Percentiles rank a stretch among this genome's conserved stretches.
These are phyloP conservation scores for Penicillium canescens DNA, from an alignment of 495 filamentous ascomycete genomes.

Conservation along the genomic window DNA sequence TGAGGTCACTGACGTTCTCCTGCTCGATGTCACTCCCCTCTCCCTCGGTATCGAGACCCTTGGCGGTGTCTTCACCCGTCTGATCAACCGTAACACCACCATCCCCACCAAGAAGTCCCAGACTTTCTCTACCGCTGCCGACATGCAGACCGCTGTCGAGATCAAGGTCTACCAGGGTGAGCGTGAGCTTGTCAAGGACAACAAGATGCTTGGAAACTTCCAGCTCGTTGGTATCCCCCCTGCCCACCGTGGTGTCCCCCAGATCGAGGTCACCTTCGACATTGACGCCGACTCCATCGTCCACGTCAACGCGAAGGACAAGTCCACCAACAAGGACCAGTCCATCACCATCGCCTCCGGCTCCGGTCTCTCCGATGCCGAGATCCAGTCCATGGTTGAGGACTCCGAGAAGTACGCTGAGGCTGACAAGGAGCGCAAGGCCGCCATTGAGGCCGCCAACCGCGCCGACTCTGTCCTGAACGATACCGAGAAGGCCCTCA, in stretches of 20 bases:
- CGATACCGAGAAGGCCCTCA: constrained; percentile 97
- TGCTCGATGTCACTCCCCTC: constrained; percentile 95
- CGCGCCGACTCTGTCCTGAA: constrained; percentile 93
- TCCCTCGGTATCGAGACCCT: constrained; percentile 99
- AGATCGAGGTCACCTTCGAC: constrained; percentile 99
- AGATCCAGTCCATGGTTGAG: constrained; percentile 96
- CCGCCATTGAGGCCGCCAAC: constrained; percentile 92
- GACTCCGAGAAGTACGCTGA: constrained; percentile 97
- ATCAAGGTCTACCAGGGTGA: constrained; percentile 99
- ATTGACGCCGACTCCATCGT: constrained; percentile 99
- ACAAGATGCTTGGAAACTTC: constrained; percentile 99
- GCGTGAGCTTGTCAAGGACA: constrained; percentile 98
- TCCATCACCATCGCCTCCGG: constrained; percentile 98
- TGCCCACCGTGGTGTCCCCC: constrained; percentile 95
- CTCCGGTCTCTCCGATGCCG: constrained; percentile 91
- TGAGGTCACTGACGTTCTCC: constrained; percentile 93
- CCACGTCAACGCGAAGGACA: constrained; percentile 98
- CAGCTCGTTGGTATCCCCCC: constrained; percentile 98
- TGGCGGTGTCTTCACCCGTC: constrained; percentile 96
- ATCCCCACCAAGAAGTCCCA: constrained; percentile 99
- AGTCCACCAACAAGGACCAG: constrained; percentile 99
- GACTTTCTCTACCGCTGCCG: constrained; percentile 96
- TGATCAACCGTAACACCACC: constrained; percentile 99
- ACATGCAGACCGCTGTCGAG: constrained; percentile 99
- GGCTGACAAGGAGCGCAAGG: constrained; percentile 94